Evolutionary conservation across 352 stramenopile species (phyloP).

Genomic region (Aphanomyces cochlioides): DNA sequence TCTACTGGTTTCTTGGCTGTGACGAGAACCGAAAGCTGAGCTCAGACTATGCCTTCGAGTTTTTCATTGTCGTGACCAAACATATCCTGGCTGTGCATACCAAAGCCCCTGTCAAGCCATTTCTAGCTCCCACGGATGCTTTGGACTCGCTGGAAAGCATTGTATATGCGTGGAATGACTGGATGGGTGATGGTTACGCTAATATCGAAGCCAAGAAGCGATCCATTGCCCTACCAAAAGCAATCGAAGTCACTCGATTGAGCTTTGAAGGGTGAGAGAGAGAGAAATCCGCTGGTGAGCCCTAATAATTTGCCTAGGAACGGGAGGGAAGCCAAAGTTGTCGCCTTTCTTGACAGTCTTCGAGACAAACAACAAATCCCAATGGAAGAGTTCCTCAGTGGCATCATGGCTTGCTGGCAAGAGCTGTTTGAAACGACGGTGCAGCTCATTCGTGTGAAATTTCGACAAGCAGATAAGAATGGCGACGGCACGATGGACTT

Average conservation of each 20-base stretch:
- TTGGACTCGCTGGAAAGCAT: conserved; percentile 13
- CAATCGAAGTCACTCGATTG: conserved; percentile 17
- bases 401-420: conserved; percentile 19
- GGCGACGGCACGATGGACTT: conserved; percentile 27
- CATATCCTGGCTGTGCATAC: conserved; percentile 4
- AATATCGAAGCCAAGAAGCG: conserved; percentile 11
- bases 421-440: conserved; percentile 5
- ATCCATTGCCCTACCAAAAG: not conserved
- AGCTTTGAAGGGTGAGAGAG: not conserved
- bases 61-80: conserved; percentile 22
- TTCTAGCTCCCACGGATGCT: not conserved
- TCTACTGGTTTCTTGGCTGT: conserved; percentile 26
- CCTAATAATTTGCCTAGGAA: not conserved
- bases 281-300: not conserved
- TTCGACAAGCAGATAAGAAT: conserved; percentile 24
- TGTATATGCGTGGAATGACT: conserved; percentile 21
- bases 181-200: conserved; percentile 5
- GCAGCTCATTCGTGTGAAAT: conserved; percentile 14
- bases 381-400: conserved; percentile 19
- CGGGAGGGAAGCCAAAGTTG: not conserved
- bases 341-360: not conserved
- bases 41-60: conserved; percentile 16
- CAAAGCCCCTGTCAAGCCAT: conserved; percentile 4
- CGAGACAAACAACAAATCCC: not conserved
- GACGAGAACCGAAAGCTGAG: conserved; percentile 14